Evolutionary conservation across 805 yeast species (phyloP).

Genomic region (Kregervanrija fluxuum): DNA sequence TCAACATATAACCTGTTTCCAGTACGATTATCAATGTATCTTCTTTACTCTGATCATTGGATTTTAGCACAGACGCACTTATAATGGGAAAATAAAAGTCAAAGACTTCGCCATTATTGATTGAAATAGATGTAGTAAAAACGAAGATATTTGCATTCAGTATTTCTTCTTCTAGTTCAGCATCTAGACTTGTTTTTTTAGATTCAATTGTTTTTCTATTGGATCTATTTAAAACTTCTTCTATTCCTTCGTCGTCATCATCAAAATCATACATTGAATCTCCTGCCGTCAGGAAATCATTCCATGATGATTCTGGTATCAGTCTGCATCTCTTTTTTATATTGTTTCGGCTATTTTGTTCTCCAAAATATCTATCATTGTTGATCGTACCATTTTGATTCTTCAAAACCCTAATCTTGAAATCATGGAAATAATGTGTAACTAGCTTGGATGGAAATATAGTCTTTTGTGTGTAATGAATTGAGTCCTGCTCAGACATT

Average conservation of each 20-base stretch:
- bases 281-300: constrained; percentile 17
- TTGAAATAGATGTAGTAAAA: constrained; percentile 18
- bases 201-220: too few relatives aligned
- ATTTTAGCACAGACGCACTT: constrained; percentile 19
- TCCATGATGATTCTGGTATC: constrained; percentile 18
- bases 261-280: constrained; percentile 19
- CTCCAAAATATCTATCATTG: constrained; percentile 9
- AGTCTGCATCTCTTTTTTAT: constrained; percentile 9
- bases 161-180: too few relatives aligned
- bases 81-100: constrained; percentile 17
- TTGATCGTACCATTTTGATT: constrained; percentile 5
- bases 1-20: constrained; percentile 15
- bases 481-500: too few relatives aligned
- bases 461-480: constrained; percentile 16
- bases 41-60: constrained; percentile 16
- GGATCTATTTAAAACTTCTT: constrained; percentile 3
- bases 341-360: not conserved
- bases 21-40: constrained; percentile 22
- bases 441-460: constrained; percentile 19
- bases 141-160: constrained; percentile 7
- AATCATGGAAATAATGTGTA: constrained; percentile 14
- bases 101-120: constrained; percentile 13
- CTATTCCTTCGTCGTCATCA: constrained; percentile 17
- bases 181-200: too few relatives aligned
- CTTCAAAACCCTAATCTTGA: constrained; percentile 13